Conservation (phyloP, 257 asterid species). For the Galeopsis tetrahit region DNA sequence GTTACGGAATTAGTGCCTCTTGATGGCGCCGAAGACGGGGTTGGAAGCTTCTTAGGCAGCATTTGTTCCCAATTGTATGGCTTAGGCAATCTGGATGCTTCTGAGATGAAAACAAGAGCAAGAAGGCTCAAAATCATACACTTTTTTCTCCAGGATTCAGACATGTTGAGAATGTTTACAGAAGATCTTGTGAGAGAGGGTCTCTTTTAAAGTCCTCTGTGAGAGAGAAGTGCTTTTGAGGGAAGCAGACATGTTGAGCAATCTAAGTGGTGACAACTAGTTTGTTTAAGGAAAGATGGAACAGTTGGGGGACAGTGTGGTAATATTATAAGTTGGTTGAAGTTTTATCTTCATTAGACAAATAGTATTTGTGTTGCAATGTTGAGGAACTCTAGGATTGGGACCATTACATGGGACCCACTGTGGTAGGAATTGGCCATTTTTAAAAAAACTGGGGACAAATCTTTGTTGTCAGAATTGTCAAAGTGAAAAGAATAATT, state of each 20-base stretch:
- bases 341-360: neutral
- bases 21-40: slow-evolving; percentile 84
- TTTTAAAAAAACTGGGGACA: slow-evolving; percentile 44
- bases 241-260: slow-evolving; percentile 65
- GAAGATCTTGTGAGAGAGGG: slow-evolving; percentile 23
- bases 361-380: slow-evolving; percentile 29
- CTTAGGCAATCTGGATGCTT: slow-evolving; percentile 70
- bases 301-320: slow-evolving; percentile 74
- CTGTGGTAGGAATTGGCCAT: slow-evolving; percentile 36
- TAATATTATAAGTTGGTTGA: slow-evolving; percentile 41
- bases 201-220: slow-evolving; percentile 36
- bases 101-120: slow-evolving; percentile 60
- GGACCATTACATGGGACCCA: slow-evolving; percentile 42
- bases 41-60: slow-evolving; percentile 89
- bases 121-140: slow-evolving; percentile 53
- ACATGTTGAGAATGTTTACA: slow-evolving; percentile 48
- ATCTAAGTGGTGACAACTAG: slow-evolving; percentile 61
- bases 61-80: slow-evolving; percentile 71
- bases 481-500: slow-evolving; percentile 42
- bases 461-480: slow-evolving; percentile 54
- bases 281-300: slow-evolving; percentile 68
- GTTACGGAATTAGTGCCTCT: slow-evolving; percentile 69
- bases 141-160: slow-evolving; percentile 51
- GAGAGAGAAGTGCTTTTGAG: slow-evolving; percentile 42
- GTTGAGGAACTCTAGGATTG: slow-evolving; percentile 34